phyloP scores from a whole-genome alignment of 495 filamentous ascomycete genomes.

The Aspergillus incahuasiensis region DNA sequence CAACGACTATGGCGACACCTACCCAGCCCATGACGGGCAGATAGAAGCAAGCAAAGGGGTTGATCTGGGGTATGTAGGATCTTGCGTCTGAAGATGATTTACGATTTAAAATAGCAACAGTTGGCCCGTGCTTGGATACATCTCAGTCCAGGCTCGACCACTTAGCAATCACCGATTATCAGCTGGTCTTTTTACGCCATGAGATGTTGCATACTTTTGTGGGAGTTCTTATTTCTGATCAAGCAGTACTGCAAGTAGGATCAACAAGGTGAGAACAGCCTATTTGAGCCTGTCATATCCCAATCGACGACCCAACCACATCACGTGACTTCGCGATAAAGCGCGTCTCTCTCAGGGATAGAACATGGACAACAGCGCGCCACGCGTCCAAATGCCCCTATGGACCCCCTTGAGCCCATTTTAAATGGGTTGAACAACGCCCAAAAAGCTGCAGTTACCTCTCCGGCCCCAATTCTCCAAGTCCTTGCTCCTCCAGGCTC shows the following conservation, averaged over 20 bases:
- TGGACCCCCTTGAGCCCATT: slow-evolving; percentile 42
- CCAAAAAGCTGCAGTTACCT: slow-evolving; percentile 82
- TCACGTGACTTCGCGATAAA: slow-evolving; percentile 19
- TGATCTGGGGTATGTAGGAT: neutral
- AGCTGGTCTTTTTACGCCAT: too few species aligned
- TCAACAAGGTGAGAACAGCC: too few species aligned
- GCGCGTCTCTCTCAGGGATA: slow-evolving; percentile 2
- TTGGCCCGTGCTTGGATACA: slow-evolving; percentile 7
- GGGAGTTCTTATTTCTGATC: too few species aligned
- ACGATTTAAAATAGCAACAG: neutral
- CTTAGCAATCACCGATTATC: neutral
- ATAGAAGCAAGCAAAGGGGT: neutral
- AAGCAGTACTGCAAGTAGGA: too few species aligned
- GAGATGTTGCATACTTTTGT: too few species aligned
- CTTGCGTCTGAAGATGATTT: neutral
- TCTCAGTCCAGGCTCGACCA: neutral
- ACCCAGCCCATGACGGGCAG: slow-evolving; percentile 35
- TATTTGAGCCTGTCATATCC: too few species aligned
- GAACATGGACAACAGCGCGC: neutral
- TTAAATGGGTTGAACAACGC: slow-evolving; percentile 77
- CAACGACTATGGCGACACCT: slow-evolving; percentile 30
- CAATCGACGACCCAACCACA: too few species aligned
- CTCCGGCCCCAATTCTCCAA: slow-evolving; percentile 70
- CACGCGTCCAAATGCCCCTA: neutral
- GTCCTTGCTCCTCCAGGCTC: slow-evolving; percentile 85